A percentile compares a stretch with the other conserved stretches of the same genome.
phyloP scores from a whole-genome alignment of 1,139 yeast genomes.

The Nadsonia starkeyi-henricii region DNA sequence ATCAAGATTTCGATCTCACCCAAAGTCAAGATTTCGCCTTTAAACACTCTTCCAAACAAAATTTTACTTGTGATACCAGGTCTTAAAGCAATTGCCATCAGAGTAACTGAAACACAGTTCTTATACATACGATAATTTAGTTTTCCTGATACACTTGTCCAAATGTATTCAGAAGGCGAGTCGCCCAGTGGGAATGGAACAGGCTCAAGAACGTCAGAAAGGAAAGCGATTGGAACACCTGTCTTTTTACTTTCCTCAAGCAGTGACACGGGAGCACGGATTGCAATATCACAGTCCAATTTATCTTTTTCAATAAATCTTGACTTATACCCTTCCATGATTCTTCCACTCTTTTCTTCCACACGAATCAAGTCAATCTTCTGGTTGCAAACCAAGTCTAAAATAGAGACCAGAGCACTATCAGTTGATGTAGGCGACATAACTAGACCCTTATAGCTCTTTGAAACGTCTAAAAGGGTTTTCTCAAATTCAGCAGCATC shows the following conservation, averaged over 20 bases:
- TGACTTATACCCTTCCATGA: slow-evolving; percentile 45
- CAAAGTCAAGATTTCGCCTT: slow-evolving; percentile 30
- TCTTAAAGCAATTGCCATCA: slow-evolving; percentile 29
- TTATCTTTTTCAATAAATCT: slow-evolving; percentile 46
- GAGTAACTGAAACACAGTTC: slow-evolving; percentile 38
- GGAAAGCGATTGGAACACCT: background rate
- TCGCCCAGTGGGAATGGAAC: slow-evolving; percentile 36
- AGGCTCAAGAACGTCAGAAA: slow-evolving; percentile 1
- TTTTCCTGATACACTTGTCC: slow-evolving; percentile 57
- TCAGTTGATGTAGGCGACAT: slow-evolving; percentile 45
- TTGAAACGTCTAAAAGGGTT: slow-evolving; percentile 27
- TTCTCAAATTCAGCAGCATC: slow-evolving; percentile 34
- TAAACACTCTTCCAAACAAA: slow-evolving; percentile 24
- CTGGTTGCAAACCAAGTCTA: slow-evolving; percentile 32
- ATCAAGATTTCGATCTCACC: slow-evolving; percentile 39
- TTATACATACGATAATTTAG: slow-evolving; percentile 50
- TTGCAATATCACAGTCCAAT: slow-evolving; percentile 44
- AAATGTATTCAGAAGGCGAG: slow-evolving; percentile 49
- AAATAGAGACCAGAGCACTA: slow-evolving; percentile 41
- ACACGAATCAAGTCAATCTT: slow-evolving; percentile 34
- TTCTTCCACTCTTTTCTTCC: slow-evolving; percentile 33
- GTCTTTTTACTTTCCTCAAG: slow-evolving; percentile 1
- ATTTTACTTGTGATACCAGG: slow-evolving; percentile 46
- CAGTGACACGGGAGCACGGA: slow-evolving; percentile 11
- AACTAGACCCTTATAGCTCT: slow-evolving; percentile 36